Evolutionary conservation across 768 basidiomycete species (phyloP).

Genomic region (Trametes meyenii): DNA sequence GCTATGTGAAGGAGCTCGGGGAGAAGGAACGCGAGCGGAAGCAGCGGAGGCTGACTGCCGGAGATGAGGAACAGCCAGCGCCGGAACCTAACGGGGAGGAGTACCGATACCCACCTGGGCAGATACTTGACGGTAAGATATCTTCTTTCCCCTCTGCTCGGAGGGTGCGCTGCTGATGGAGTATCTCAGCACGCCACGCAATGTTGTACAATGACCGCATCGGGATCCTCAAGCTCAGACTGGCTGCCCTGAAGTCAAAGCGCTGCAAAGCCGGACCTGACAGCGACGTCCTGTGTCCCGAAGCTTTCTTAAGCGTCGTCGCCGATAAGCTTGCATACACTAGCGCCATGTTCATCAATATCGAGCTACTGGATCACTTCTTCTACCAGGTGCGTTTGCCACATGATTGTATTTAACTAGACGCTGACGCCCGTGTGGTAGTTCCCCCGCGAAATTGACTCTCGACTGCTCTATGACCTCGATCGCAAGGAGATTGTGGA

Average conservation of each 20-base stretch:
- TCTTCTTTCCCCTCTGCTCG: neutral
- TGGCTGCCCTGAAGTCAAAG: constrained; percentile 84
- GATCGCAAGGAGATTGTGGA: constrained; percentile 85
- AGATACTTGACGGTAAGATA: constrained; percentile 85
- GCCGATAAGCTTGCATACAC: constrained; percentile 97
- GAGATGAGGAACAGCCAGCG: constrained; percentile 42
- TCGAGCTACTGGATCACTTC: constrained; percentile 96
- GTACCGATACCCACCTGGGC: constrained; percentile 89
- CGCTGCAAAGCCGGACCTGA: constrained; percentile 88
- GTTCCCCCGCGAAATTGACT: constrained; percentile 98
- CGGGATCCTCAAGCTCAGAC: constrained; percentile 80
- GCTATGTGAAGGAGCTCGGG: constrained; percentile 82
- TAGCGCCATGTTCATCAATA: constrained; percentile 98
- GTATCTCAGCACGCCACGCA: constrained; percentile 81
- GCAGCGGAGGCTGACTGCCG: constrained; percentile 47
- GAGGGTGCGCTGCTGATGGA: neutral
- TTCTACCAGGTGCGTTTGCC: constrained; percentile 84
- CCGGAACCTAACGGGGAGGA: constrained; percentile 55
- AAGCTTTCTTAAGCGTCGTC: constrained; percentile 95
- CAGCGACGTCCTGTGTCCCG: constrained; percentile 89
- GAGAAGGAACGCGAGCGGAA: constrained; percentile 71
- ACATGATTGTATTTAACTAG: neutral
- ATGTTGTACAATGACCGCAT: constrained; percentile 85
- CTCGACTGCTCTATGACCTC: constrained; percentile 89
- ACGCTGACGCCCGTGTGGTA: constrained; percentile 35